Evolutionary conservation across 1,284 basidiomycete species (phyloP).

Genomic region (Ceratobasidium sp.): DNA sequence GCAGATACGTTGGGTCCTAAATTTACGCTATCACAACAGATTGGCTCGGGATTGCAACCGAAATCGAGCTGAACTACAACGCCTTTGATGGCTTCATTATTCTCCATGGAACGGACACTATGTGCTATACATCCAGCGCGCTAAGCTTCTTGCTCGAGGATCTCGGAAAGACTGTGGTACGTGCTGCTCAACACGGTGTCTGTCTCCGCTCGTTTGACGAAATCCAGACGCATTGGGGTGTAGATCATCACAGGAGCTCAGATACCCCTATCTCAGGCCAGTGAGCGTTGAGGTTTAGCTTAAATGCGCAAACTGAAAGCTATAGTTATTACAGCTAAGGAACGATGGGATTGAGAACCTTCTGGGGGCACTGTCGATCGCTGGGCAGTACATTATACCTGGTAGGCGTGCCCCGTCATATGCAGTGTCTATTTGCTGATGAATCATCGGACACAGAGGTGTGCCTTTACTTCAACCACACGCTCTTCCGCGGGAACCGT

Average conservation of each 20-base stretch:
- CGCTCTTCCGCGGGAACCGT: conserved; percentile 83
- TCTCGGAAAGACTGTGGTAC: conserved; percentile 86
- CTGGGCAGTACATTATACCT: conserved; percentile 91
- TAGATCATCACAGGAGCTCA: conserved; percentile 92
- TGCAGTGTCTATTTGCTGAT: background rate
- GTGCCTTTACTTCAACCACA: conserved; percentile 90
- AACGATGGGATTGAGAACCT: conserved; percentile 93
- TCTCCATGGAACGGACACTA: conserved; percentile 94
- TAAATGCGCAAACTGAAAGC: background rate
- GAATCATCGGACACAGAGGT: conserved; percentile 66
- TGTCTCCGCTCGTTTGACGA: conserved; percentile 29
- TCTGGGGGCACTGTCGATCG: conserved; percentile 87
- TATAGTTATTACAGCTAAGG: conserved; percentile 61
- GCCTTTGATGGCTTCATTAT: conserved; percentile 91
- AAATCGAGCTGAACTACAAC: conserved; percentile 90
- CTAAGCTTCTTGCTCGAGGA: conserved; percentile 92
- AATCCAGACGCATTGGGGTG: conserved; percentile 27
- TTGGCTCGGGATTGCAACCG: conserved; percentile 89
- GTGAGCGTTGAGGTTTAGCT: background rate
- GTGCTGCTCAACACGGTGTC: conserved; percentile 44
- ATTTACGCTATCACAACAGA: conserved; percentile 63
- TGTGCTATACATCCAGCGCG: conserved; percentile 89
- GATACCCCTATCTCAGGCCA: conserved; percentile 82
- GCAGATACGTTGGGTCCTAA: conserved; percentile 42
- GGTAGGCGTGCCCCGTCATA: conserved; percentile 61